These are phyloP conservation scores for Neurospora sp. DNA, from an alignment of 2,329 filamentous ascomycete species.

Conservation along the genomic window DNA sequence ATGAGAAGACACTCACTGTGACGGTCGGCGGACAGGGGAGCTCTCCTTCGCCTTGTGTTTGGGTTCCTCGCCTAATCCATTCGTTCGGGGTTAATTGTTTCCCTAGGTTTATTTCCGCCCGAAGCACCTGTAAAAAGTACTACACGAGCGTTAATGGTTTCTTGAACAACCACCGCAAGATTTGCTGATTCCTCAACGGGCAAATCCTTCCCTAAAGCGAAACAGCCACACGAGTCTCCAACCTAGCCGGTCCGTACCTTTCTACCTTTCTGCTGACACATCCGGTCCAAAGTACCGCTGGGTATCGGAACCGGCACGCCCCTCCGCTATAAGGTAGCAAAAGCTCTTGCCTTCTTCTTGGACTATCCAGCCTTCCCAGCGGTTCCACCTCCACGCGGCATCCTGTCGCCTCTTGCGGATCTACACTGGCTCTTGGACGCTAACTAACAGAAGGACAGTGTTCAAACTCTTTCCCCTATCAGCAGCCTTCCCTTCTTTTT, in stretches of 20 bases:
- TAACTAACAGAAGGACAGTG: slow-evolving; percentile 1
- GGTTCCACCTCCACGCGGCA: slow-evolving; percentile 9
- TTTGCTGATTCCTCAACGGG: neutral
- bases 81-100: neutral
- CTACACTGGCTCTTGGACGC: neutral
- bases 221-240: neutral
- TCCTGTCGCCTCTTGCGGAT: slow-evolving; percentile 4
- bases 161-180: too few species aligned
- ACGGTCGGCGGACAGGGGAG: neutral
- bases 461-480: neutral
- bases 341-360: neutral
- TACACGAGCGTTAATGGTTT: too few species aligned
- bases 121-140: neutral
- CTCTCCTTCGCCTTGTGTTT: neutral
- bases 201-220: neutral
- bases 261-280: neutral
- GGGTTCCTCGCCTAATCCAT: neutral
- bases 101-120: neutral
- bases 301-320: slow-evolving; percentile 9
- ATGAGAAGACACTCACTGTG: neutral
- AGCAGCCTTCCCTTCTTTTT: neutral
- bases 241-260: neutral
- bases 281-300: neutral
- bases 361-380: slow-evolving; percentile 3
- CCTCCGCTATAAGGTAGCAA: neutral